These are phyloP conservation scores for Calycina herbarum DNA, from an alignment of 2,329 filamentous ascomycete species.

Conservation along the genomic window DNA sequence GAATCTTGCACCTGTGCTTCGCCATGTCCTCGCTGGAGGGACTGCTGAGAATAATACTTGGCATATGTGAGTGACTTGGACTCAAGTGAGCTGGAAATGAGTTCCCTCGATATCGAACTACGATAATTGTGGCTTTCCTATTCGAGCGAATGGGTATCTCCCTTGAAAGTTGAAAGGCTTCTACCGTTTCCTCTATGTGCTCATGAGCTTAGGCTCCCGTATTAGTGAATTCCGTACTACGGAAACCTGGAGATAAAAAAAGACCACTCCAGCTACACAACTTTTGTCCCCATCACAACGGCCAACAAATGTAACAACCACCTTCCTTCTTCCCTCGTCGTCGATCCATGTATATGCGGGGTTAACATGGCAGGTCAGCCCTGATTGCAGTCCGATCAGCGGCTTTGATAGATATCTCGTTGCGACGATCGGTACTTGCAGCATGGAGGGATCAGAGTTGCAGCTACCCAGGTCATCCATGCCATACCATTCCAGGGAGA, in stretches of 20 bases:
- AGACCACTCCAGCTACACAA: not conserved
- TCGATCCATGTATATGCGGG: not conserved
- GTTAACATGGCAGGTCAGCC: not conserved
- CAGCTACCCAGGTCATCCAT: not conserved
- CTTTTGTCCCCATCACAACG: not conserved
- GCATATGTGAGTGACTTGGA: not conserved
- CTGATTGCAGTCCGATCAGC: not conserved
- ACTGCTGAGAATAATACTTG: no score
- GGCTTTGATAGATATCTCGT: not conserved
- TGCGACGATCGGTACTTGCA: not conserved
- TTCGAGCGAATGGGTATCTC: not conserved
- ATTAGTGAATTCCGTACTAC: not conserved
- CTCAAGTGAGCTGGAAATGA: not conserved
- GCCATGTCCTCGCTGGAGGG: not conserved
- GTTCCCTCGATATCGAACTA: not conserved
- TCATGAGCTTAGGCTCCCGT: not conserved
- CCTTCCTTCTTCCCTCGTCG: not conserved
- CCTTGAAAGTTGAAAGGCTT: not conserved
- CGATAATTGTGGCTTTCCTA: not conserved
- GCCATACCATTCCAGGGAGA: not conserved
- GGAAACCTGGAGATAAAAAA: not conserved
- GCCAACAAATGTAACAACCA: not conserved
- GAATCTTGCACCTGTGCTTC: not conserved
- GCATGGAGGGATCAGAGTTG: not conserved
- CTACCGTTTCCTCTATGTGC: not conserved